Conservation (phyloP, 768 basidiomycete genomes). For the Termitomyces sp. region DNA sequence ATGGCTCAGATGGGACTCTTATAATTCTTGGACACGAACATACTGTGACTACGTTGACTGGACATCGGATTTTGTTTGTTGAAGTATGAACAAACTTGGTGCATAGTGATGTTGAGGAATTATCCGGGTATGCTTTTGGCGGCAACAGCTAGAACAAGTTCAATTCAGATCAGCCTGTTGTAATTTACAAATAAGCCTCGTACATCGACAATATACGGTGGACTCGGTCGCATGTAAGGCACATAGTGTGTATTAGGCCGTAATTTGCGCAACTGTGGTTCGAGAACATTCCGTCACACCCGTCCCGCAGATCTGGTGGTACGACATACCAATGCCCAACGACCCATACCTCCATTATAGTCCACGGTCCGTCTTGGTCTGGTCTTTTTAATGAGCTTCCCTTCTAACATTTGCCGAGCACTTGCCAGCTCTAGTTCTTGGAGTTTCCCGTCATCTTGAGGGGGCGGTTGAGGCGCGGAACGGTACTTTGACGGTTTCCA, state of each 20-base stretch:
- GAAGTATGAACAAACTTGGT: slow-evolving; percentile 98
- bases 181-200: slow-evolving; percentile 19
- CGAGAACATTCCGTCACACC: not conserved
- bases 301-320: not conserved
- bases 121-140: slow-evolving; percentile 86
- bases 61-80: slow-evolving; percentile 97
- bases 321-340: slow-evolving; percentile 73
- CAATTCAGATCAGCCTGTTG: slow-evolving; percentile 15
- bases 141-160: slow-evolving; percentile 68
- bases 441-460: slow-evolving; percentile 67
- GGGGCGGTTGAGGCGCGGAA: slow-evolving; percentile 71
- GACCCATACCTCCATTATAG: slow-evolving; percentile 82
- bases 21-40: slow-evolving; percentile 23
- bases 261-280: slow-evolving; percentile 61
- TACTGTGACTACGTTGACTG: slow-evolving; percentile 92
- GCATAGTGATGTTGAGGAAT: slow-evolving; percentile 89
- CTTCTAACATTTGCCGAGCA: slow-evolving; percentile 67
- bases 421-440: slow-evolving; percentile 78
- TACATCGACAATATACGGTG: slow-evolving; percentile 88
- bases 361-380: slow-evolving; percentile 92
- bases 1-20: not conserved
- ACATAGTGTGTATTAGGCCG: slow-evolving; percentile 75
- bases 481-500: slow-evolving; percentile 76
- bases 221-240: slow-evolving; percentile 75
- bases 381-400: slow-evolving; percentile 84